phyloP scores from a whole-genome alignment of 2,329 filamentous ascomycete species.

The Tolypocladium ovalisporum region DNA sequence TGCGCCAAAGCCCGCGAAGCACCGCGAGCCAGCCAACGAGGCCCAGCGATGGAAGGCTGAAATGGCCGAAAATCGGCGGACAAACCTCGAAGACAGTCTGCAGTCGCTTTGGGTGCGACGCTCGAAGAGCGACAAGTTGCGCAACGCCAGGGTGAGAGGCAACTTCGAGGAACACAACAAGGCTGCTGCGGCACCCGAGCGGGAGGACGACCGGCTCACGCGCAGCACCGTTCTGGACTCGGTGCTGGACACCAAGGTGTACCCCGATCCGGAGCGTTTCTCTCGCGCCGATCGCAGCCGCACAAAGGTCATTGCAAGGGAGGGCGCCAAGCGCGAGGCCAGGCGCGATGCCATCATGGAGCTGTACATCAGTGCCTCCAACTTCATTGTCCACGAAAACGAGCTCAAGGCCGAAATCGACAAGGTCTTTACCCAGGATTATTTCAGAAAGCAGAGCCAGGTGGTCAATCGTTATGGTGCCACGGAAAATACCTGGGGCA shows the following conservation, averaged over 20 bases:
- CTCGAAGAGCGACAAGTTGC: slow-evolving; percentile 24
- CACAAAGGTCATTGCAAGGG: slow-evolving; percentile 30
- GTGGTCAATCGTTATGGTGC: slow-evolving; percentile 17
- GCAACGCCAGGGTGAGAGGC: slow-evolving; percentile 26
- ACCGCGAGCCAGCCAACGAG: slow-evolving; percentile 22
- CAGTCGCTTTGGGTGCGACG: slow-evolving; percentile 59
- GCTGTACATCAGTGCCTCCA: slow-evolving; percentile 78
- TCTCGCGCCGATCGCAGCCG: slow-evolving; percentile 36
- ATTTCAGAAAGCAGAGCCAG: slow-evolving; percentile 30
- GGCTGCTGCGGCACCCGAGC: slow-evolving; percentile 52
- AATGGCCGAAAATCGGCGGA: slow-evolving; percentile 61
- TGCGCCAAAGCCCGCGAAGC: slow-evolving; percentile 41
- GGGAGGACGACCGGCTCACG: slow-evolving; percentile 68
- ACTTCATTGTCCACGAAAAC: slow-evolving; percentile 75
- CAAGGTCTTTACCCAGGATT: slow-evolving; percentile 58
- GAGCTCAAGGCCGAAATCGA: slow-evolving; percentile 69
- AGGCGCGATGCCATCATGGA: slow-evolving; percentile 67
- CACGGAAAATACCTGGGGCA: slow-evolving; percentile 42
- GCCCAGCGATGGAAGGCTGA: slow-evolving; percentile 53
- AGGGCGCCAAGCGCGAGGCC: slow-evolving; percentile 38
- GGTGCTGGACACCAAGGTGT: slow-evolving; percentile 34
- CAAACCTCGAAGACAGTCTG: slow-evolving; percentile 63
- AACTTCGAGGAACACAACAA: slow-evolving; percentile 36
- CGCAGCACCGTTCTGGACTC: slow-evolving; percentile 50
- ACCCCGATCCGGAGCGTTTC: slow-evolving; percentile 53